Evolutionary conservation across 164 flowering plant genomes (phyloP).

Genomic region (Hamamelis virginiana): DNA sequence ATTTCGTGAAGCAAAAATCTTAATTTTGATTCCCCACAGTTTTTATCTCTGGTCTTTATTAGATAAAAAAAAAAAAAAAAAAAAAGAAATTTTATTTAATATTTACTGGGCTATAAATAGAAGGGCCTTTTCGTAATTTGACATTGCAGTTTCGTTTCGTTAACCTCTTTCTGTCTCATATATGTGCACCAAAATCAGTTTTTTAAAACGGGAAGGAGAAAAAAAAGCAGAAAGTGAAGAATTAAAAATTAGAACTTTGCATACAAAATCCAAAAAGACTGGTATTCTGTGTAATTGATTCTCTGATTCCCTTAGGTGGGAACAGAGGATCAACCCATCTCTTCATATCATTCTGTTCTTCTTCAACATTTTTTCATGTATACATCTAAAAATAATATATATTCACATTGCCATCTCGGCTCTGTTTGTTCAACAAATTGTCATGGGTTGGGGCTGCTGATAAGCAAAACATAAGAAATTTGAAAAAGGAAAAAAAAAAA

Average conservation of each 20-base stretch:
- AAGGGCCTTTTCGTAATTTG: conserved; percentile 1
- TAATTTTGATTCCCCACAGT: no score
- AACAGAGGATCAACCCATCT: conserved; percentile 48
- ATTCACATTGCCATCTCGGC: neutral
- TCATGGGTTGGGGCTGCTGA: conserved; percentile 3
- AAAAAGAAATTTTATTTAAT: no score
- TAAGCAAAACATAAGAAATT: neutral
- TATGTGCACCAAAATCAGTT: conserved; percentile 6
- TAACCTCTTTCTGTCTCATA: neutral
- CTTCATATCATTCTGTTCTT: neutral
- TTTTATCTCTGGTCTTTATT: no score
- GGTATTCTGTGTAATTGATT: conserved; percentile 21
- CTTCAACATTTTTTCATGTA: neutral
- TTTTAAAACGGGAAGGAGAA: conserved; percentile 1
- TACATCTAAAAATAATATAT: no score
- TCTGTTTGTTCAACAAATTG: neutral
- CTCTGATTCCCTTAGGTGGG: conserved; percentile 58
- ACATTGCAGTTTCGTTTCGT: neutral
- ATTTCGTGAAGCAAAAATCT: no score
- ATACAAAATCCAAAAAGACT: neutral
- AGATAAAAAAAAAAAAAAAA: neutral
- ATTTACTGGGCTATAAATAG: no score
- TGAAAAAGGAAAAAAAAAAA: neutral
- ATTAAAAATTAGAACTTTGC: neutral
- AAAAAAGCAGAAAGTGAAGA: neutral